Base-by-base conservation (phyloP, 768 basidiomycete species). In the Xerocomellus dryophilus region DNA sequence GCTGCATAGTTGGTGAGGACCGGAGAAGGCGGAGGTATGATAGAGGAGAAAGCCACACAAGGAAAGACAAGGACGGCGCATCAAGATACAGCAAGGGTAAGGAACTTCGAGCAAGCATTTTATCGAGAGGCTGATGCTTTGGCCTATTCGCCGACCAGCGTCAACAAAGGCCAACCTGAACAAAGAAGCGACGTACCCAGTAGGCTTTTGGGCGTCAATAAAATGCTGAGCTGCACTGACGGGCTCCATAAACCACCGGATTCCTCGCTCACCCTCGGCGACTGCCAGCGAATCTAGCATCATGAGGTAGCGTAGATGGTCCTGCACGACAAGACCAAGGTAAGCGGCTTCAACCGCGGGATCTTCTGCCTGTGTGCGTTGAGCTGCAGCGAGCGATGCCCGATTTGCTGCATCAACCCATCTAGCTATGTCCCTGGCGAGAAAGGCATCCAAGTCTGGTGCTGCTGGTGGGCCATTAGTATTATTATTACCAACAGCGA, bases 61-160 rank as follows among this genome's bases (percentile, higher is more conserved):
- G 74, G 66, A 93, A 90, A 9, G 86, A 86, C 47, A 90, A 71
- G 1, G 83, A 84, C 7, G 88, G 86, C 1, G 79, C 77, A 14
- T 73, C 72, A 3, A 91, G 78, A 64, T 87, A 92, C 4, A 86
- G 83, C n/a, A 93, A 69, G 7, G 88, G 87, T 32, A 92, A 73
- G 0, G 81, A 74, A 66, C 88, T 51, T 43, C 57, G 68, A 39
- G 57, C 52, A 39, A 93, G 76, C 66, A 82, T 82, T 20, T 90
- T 81, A 66, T 93, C 90, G 23, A 93, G 76, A 27, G 90, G 54
- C 21, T 72, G 63, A 20, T 66, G 66, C 31, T 79, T 69, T 31
- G 76, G 71, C 21, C 81, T 81, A 57, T 42, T 35, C 44, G 3
- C 25, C 20, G 5, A 42, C 36, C 5, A 34, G 23, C 17, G 14